A percentile compares a stretch with the other conserved stretches of the same genome.
Evolutionary conservation across 2,329 filamentous ascomycete species (phyloP).

Genomic region (Sclerotinia nivalis): DNA sequence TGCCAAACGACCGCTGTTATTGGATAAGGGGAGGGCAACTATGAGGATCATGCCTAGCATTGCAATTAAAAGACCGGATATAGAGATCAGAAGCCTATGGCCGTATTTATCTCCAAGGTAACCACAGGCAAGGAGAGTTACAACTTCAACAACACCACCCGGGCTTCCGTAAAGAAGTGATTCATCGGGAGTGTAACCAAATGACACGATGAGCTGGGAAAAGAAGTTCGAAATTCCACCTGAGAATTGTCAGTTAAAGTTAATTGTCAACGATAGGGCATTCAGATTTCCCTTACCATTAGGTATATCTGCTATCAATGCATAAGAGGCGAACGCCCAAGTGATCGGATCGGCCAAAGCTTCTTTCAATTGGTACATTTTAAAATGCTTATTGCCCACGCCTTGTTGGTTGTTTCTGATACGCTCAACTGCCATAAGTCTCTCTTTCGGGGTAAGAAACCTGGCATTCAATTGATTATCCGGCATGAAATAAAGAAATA

Average conservation of each 20-base stretch:
- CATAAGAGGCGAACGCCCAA: constrained; percentile 48
- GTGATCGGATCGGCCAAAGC: constrained; percentile 42
- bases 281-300: constrained; percentile 33
- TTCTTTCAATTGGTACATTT: constrained; percentile 53
- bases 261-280: background rate
- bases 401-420: constrained; percentile 59
- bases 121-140: constrained; percentile 34
- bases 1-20: constrained; percentile 43
- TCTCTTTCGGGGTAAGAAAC: constrained; percentile 48
- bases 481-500: constrained; percentile 49
- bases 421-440: constrained; percentile 48
- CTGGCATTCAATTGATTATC: constrained; percentile 48
- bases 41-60: constrained; percentile 42
- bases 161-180: constrained; percentile 40
- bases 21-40: constrained; percentile 42
- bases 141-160: constrained; percentile 38
- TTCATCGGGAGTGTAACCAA: constrained; percentile 40
- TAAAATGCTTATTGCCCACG: constrained; percentile 56
- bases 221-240: constrained; percentile 60
- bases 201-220: constrained; percentile 57
- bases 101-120: constrained; percentile 38
- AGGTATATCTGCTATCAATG: constrained; percentile 42
- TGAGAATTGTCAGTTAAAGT: constrained; percentile 21
- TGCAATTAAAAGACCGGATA: constrained; percentile 42
- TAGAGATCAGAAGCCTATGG: constrained; percentile 39